phyloP scores from a whole-genome alignment of 2,329 filamentous ascomycete genomes.

The Penicillium sp. region DNA sequence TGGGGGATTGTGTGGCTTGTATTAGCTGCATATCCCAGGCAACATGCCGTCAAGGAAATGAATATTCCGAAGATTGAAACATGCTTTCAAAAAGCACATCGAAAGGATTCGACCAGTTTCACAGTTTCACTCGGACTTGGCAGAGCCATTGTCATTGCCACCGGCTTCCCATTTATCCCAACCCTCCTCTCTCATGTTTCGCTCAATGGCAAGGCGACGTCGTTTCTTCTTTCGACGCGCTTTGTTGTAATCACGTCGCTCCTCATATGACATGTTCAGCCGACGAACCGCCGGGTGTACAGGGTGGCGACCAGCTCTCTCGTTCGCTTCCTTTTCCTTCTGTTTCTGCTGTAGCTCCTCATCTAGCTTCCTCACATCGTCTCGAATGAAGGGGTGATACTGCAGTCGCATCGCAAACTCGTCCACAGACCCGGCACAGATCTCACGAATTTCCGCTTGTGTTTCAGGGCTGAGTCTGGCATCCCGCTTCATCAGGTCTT shows the following conservation, averaged over 20 bases:
- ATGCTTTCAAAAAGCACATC: background rate
- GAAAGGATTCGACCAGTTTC: too few relatives aligned
- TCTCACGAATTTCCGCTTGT: conserved; percentile 27
- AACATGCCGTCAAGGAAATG: background rate
- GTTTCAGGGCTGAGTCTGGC: conserved; percentile 26
- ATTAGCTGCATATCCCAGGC: background rate
- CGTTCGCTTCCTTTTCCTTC: background rate
- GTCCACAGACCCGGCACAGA: conserved; percentile 31
- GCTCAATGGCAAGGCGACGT: conserved; percentile 18
- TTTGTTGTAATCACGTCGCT: conserved; percentile 18
- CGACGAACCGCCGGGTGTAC: conserved; percentile 7
- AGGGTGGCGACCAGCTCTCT: background rate
- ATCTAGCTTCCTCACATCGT: conserved; percentile 7
- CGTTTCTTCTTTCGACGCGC: conserved; percentile 24
- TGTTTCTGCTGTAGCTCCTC: conserved; percentile 3
- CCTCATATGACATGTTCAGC: conserved; percentile 12
- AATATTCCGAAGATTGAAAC: background rate
- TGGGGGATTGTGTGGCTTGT: background rate
- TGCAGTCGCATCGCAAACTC: conserved; percentile 31
- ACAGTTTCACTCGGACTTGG: conserved; percentile 3
- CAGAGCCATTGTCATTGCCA: background rate
- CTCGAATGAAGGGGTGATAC: conserved; percentile 30
- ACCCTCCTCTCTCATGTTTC: conserved; percentile 20
- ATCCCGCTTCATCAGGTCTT: conserved; percentile 36
- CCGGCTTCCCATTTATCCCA: conserved; percentile 18